Conservation (phyloP, 2,329 filamentous ascomycete species). For the Calonectria hawksworthii region DNA sequence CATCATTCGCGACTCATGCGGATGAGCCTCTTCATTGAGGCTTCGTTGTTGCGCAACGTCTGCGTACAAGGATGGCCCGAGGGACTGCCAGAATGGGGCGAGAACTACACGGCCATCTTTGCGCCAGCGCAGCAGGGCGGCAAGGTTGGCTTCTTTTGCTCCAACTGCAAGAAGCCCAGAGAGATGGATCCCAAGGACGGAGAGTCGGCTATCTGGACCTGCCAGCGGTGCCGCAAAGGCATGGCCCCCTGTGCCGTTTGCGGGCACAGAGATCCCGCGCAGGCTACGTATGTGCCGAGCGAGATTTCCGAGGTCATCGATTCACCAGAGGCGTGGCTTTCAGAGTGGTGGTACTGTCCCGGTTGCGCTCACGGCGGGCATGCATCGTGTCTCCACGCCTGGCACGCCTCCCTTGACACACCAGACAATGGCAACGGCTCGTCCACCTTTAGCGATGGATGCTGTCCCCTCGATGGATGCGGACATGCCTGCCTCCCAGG, state of each 20-base stretch:
- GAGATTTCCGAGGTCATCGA: slow-evolving; percentile 48
- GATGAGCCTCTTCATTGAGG: slow-evolving; percentile 72
- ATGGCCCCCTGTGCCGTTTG: slow-evolving; percentile 73
- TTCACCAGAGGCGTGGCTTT: slow-evolving; percentile 44
- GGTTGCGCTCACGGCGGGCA: slow-evolving; percentile 75
- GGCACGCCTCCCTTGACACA: slow-evolving; percentile 62
- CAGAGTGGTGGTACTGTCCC: slow-evolving; percentile 74
- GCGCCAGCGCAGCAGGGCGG: slow-evolving; percentile 67
- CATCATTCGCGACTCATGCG: slow-evolving; percentile 72
- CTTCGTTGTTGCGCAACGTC: slow-evolving; percentile 72
- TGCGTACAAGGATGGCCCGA: slow-evolving; percentile 70
- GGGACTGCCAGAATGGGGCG: slow-evolving; percentile 65
- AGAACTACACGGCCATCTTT: slow-evolving; percentile 68
- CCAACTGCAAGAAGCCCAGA: slow-evolving; percentile 68
- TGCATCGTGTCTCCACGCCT: slow-evolving; percentile 69
- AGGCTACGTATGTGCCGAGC: slow-evolving; percentile 54
- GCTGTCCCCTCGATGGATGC: slow-evolving; percentile 75
- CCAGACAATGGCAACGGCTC: slow-evolving; percentile 35
- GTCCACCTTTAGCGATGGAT: slow-evolving; percentile 64
- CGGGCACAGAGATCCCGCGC: slow-evolving; percentile 65
- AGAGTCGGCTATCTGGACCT: slow-evolving; percentile 67
- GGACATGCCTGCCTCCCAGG: slow-evolving; percentile 74
- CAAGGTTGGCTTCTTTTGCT: slow-evolving; percentile 67
- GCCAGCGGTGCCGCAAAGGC: slow-evolving; percentile 66
- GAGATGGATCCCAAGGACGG: slow-evolving; percentile 64